Evolutionary conservation across 768 basidiomycete species (phyloP).

Genomic region (Favolaschia claudopus): DNA sequence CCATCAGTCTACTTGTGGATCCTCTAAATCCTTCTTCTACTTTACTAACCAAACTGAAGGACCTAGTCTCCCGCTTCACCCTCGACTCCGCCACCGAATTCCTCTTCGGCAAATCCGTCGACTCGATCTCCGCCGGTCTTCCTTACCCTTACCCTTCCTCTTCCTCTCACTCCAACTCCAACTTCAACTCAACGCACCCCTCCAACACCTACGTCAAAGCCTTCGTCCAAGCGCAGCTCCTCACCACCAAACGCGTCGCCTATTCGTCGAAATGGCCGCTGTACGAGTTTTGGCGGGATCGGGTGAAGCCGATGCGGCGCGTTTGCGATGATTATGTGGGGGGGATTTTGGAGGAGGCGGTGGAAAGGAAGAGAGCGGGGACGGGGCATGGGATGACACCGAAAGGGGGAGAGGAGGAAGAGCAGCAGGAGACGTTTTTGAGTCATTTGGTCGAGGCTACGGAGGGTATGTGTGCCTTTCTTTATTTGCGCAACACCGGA

Average conservation of each 20-base stretch:
- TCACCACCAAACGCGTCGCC: constrained; percentile 44
- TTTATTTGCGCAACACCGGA: neutral
- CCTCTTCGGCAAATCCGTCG: constrained; percentile 61
- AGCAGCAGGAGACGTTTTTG: constrained; percentile 53
- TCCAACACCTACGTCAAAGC: constrained; percentile 56
- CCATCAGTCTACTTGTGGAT: neutral
- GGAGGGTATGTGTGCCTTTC: constrained; percentile 44
- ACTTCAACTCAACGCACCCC: constrained; percentile 38
- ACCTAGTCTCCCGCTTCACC: constrained; percentile 59
- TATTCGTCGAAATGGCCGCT: constrained; percentile 55
- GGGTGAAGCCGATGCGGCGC: constrained; percentile 49
- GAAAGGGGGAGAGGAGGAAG: constrained; percentile 31
- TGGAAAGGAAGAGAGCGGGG: constrained; percentile 44
- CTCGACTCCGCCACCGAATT: constrained; percentile 71
- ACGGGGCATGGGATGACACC: constrained; percentile 26
- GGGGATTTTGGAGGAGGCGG: constrained; percentile 55
- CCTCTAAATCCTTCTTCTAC: neutral
- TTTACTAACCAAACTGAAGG: constrained; percentile 32
- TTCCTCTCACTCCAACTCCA: constrained; percentile 32
- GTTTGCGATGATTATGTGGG: constrained; percentile 59
- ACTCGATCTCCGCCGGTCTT: constrained; percentile 56
- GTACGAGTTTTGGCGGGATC: constrained; percentile 60
- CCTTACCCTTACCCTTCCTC: constrained; percentile 53
- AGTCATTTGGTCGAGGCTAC: constrained; percentile 61
- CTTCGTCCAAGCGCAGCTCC: constrained; percentile 53